Evolutionary conservation across 2,329 filamentous ascomycete genomes (phyloP).

Genomic region (Furcasterigmium furcatum): DNA sequence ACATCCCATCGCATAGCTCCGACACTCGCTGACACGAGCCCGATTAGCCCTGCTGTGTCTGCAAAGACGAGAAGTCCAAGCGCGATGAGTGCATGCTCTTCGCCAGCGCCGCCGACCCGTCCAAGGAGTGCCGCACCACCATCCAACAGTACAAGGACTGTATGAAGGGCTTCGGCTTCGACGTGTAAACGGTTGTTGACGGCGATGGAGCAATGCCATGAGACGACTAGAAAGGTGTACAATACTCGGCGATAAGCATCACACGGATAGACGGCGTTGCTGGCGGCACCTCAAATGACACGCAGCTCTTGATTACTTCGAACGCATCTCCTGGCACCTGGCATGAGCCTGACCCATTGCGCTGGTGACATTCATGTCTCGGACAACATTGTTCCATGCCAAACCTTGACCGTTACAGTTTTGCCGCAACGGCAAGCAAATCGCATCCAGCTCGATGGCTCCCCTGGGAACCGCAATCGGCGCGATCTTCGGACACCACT

Average conservation of each 20-base stretch:
- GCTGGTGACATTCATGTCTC: too few species aligned
- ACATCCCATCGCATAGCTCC: neutral
- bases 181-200: conserved; percentile 40
- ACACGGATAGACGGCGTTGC: conserved; percentile 10
- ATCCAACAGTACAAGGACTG: conserved; percentile 86
- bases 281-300: neutral
- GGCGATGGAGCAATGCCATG: neutral
- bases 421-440: too few species aligned
- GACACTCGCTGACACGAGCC: conserved; percentile 6
- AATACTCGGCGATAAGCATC: conserved; percentile 9
- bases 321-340: too few species aligned
- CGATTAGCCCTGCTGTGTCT: conserved; percentile 88
- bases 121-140: conserved; percentile 76
- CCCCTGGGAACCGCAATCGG: too few species aligned
- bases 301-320: too few species aligned
- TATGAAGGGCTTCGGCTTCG: conserved; percentile 92
- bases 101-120: conserved; percentile 77
- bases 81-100: conserved; percentile 99
- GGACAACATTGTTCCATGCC: too few species aligned
- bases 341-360: too few species aligned
- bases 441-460: too few species aligned
- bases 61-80: conserved; percentile 87
- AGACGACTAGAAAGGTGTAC: conserved; percentile 9
- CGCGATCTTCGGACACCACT: too few species aligned
- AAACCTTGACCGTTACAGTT: too few species aligned